Evolutionary conservation across 2,329 filamentous ascomycete species (phyloP), one percentile per base, ranked within the genome.

Genomic region (Pseudocercospora fuligena): DNA sequence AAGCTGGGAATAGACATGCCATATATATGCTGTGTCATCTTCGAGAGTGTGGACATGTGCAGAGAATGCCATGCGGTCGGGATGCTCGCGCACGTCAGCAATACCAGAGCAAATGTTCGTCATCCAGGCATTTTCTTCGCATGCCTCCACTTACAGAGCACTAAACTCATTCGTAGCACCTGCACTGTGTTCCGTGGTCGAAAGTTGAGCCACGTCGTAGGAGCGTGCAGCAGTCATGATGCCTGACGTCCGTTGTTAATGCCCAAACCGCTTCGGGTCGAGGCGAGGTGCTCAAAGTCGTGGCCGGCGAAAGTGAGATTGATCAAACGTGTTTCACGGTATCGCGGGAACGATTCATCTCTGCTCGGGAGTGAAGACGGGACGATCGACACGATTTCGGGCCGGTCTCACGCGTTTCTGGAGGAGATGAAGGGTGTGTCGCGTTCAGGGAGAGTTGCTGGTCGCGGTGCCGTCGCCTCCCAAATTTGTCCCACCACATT

Each of bases 171-270:
- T 40, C 56, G 56, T 58, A 40, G 56, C 56, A 58, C 56, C 54
- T 58, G n/a, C 27, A 23, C 19, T 25, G 33, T 40, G 49, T 62
- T 53, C 60, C 60, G 46, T 62, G 60, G 60, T 25, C 27, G 49
- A 62, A 54, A 29, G 29, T 56, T 54, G 36, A 62, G 60, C 60
- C 60, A 62, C 60, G 60, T 62, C 60, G 60, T 31, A 43, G 31
- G 60, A 54, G 49, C 60, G 60, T 62, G 60, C 60, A 54, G 60
- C 60, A 62, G 56, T 43, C 56, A 62, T 51, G 51, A 62, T 62
- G 60, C 60, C 60, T 62, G 51, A 62, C 60, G 51, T 56, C 31
- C 23, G 49, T 29, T 19, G 60, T 62, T 54, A 9, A 40, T 54
- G 60, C 60, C 60, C 60, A 56, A 61, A 43, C 11, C 59, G 31